Conservation (phyloP, 345 rosid genomes). For the Citrus sp. region DNA sequence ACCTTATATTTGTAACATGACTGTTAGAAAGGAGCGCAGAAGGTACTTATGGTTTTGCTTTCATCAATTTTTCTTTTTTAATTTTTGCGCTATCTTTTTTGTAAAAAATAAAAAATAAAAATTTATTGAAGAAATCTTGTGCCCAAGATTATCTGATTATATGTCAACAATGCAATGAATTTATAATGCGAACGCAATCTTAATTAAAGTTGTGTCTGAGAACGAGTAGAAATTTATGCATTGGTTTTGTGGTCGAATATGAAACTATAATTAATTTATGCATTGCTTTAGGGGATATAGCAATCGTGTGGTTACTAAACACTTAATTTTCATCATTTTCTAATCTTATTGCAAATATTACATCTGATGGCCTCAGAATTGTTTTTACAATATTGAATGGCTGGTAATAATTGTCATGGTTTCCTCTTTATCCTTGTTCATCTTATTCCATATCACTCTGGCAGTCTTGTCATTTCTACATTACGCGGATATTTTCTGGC, state of each 20-base stretch:
- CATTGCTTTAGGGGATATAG: neutral
- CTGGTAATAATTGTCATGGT: neutral
- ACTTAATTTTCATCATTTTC: neutral
- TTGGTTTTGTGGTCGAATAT: neutral
- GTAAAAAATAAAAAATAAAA: too few species aligned
- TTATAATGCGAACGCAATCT: neutral
- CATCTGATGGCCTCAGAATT: neutral
- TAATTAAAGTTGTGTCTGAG: neutral
- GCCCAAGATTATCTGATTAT: neutral
- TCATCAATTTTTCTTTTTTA: neutral
- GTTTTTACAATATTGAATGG: neutral
- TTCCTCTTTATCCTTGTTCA: neutral
- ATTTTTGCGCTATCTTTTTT: neutral
- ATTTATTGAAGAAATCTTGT: too few species aligned
- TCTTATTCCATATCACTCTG: neutral
- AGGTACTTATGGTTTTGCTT: constrained; percentile 36
- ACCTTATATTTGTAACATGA: constrained; percentile 88
- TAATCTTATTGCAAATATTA: neutral
- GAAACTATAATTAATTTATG: neutral
- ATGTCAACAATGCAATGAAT: neutral
- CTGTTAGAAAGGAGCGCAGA: constrained; percentile 66
- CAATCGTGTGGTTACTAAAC: neutral
- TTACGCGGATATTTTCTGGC: neutral
- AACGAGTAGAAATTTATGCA: neutral
- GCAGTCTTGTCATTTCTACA: neutral